These are phyloP conservation scores for Arabis alpina DNA, from an alignment of 345 rosid species.

Conservation along the genomic window DNA sequence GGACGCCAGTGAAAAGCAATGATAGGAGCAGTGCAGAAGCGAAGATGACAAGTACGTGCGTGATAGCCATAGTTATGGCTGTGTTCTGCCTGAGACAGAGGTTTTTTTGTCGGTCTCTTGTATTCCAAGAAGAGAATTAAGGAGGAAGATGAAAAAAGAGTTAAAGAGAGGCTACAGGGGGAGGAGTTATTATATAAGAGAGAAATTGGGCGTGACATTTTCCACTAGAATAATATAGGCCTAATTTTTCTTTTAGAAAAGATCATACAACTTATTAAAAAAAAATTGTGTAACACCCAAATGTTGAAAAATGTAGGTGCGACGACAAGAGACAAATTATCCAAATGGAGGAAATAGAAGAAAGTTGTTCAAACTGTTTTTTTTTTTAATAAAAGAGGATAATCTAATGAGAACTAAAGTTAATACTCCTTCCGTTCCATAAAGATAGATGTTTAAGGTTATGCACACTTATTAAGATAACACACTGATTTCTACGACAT, in stretches of 20 bases:
- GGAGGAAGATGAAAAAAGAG: constrained; percentile 27
- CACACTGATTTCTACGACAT: no score
- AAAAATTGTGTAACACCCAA: neutral
- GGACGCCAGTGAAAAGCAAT: constrained; percentile 44
- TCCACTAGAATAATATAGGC: constrained; percentile 20
- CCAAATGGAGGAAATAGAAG: neutral
- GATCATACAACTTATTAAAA: neutral
- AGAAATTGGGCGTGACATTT: constrained; percentile 20
- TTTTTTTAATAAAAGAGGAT: constrained; percentile 11
- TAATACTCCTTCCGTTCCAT: neutral
- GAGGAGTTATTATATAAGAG: constrained; percentile 39
- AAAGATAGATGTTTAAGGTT: no score
- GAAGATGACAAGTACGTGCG: constrained; percentile 42
- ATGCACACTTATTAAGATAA: no score
- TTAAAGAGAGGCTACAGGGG: constrained; percentile 26
- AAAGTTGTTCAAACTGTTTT: constrained; percentile 14
- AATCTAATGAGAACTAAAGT: constrained; percentile 8
- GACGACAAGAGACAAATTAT: constrained; percentile 21
- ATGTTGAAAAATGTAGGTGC: constrained; percentile 35
- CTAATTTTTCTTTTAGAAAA: constrained; percentile 4
- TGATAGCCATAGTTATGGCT: constrained; percentile 38
- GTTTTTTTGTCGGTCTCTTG: constrained; percentile 39
- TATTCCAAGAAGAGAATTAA: constrained; percentile 29
- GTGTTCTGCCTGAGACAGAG: constrained; percentile 26
- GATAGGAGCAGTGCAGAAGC: constrained; percentile 49